Base-by-base conservation (phyloP, 352 stramenopile species). In the Phytophthora vignae region DNA sequence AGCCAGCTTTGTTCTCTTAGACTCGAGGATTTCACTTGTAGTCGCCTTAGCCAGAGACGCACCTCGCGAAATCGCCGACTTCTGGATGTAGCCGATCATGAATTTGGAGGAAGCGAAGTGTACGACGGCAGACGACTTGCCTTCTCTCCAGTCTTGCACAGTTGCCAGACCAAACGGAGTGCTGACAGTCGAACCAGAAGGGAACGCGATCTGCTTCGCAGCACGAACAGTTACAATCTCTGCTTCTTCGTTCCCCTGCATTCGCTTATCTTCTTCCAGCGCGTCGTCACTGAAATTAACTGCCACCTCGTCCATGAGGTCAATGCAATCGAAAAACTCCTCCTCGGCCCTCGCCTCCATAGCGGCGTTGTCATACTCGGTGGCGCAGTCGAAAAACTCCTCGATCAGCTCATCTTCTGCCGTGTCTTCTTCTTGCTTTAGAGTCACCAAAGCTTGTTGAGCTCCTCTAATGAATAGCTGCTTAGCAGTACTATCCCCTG, bases 321-420 rank as follows among this genome's bases (percentile, higher is more conserved):
- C 83, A 7, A 95, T 55, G 58, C 90, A 95, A 56, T 96, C 90
- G 48, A 93, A 96, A 64, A 94, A 96, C 42, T 95, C 84, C 29
- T 96, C 90, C 74, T 96, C 90, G 0, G 85, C 88, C 59, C 92
- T 85, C 12, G 83, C 77, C 58, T 96, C 78, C 49, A 91, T 66
- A 3, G 64, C 58, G 4, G 78, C 78, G 49, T 82, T 81, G 44
- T 94, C 86, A 44, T 82, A 90, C 22, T 87, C 83, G 10, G 76
- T 77, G 11, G 84, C 59, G 52, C 87, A 95, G 21, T 96, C 87
- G 64, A 92, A 95, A 61, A 94, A 96, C n/a, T 95, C 85, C 62
- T 95, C 87, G n/a, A 95, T 58, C 3, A 94, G 56, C 19, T 82
- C 72, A 54, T 91, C 78, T 67, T 91, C 85, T 77, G 61, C 58